Evolutionary conservation across 805 yeast species (phyloP).

Genomic region (Metschnikowia koreensis): DNA sequence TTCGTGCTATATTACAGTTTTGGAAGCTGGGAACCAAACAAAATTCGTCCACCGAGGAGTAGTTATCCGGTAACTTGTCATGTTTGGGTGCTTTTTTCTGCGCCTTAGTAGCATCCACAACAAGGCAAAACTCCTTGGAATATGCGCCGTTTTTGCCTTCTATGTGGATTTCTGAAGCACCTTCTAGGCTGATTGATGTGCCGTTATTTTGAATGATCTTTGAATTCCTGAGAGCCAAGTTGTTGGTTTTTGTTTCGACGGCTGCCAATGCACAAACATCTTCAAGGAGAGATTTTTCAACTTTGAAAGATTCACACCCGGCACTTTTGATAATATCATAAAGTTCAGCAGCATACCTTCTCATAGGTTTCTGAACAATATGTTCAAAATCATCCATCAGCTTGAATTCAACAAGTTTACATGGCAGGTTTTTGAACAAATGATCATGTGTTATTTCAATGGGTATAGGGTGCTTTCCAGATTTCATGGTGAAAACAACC

Average conservation of each 20-base stretch:
- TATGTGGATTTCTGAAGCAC: conserved; percentile 2
- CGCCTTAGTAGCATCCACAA: conserved; percentile 29
- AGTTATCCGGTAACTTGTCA: conserved; percentile 6
- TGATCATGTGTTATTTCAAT: conserved; percentile 35
- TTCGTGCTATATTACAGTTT: conserved; percentile 31
- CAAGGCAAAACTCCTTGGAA: conserved; percentile 24
- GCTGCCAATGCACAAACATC: conserved; percentile 35
- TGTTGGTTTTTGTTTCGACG: conserved; percentile 27
- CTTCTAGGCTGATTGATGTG: conserved; percentile 10
- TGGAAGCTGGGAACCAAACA: conserved; percentile 42
- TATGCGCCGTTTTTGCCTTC: conserved; percentile 14
- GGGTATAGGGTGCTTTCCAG: conserved; percentile 35
- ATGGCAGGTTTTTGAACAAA: conserved; percentile 28
- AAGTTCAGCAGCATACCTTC: conserved; percentile 30
- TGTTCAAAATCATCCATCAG: conserved; percentile 31
- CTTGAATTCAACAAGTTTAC: conserved; percentile 3
- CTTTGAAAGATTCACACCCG: conserved; percentile 24
- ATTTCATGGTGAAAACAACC: conserved; percentile 29
- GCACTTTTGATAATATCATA: conserved; percentile 23
- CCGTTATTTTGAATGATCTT: conserved; percentile 23
- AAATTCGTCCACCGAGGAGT: conserved; percentile 24
- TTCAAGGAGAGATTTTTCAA: conserved; percentile 28
- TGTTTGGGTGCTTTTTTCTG: conserved; percentile 15
- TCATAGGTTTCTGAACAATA: conserved; percentile 34
- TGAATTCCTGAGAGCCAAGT: conserved; percentile 23